Percentiles rank a stretch among this genome's conserved stretches.
Conservation (phyloP, 495 filamentous ascomycete genomes). For the Aspergillus haitiensis region DNA sequence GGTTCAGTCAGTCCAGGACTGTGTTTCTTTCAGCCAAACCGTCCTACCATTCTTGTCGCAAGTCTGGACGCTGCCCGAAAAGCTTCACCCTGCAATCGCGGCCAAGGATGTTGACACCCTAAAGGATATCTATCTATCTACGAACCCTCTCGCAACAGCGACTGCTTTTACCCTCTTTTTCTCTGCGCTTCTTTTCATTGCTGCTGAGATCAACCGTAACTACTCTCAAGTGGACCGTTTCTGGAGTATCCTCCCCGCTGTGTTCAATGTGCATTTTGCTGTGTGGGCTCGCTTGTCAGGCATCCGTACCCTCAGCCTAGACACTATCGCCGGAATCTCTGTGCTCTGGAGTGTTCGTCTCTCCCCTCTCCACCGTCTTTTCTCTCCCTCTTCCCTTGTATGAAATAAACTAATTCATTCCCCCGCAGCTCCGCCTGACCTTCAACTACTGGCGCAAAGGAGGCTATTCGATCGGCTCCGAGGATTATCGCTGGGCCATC, state of each 20-base stretch:
- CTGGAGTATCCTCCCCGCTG: constrained; percentile 84
- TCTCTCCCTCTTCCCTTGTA: not conserved
- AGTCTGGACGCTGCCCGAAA: constrained; percentile 67
- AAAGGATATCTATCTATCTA: constrained; percentile 72
- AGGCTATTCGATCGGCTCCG: constrained; percentile 80
- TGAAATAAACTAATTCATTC: not conserved
- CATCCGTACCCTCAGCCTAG: constrained; percentile 68
- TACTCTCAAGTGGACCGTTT: constrained; percentile 91
- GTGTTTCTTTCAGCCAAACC: constrained; percentile 67
- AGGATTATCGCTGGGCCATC: constrained; percentile 89
- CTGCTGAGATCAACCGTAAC: constrained; percentile 83
- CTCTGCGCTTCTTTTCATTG: constrained; percentile 66
- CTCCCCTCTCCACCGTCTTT: not conserved
- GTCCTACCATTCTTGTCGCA: constrained; percentile 78
- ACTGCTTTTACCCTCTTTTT: constrained; percentile 69
- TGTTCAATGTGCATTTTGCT: constrained; percentile 88
- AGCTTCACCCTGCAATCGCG: constrained; percentile 51
- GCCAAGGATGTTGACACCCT: constrained; percentile 55
- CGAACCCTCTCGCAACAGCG: constrained; percentile 82
- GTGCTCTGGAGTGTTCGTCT: constrained; percentile 76
- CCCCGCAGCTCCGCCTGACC: constrained; percentile 67
- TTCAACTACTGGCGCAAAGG: constrained; percentile 98
- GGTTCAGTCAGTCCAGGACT: constrained; percentile 67
- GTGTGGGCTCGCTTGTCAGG: constrained; percentile 74
- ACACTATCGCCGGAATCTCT: constrained; percentile 70